A percentile compares a stretch with the other conserved stretches of the same genome.
Conservation (phyloP, 2,329 filamentous ascomycete species). For the Lecanosticta acicola region DNA sequence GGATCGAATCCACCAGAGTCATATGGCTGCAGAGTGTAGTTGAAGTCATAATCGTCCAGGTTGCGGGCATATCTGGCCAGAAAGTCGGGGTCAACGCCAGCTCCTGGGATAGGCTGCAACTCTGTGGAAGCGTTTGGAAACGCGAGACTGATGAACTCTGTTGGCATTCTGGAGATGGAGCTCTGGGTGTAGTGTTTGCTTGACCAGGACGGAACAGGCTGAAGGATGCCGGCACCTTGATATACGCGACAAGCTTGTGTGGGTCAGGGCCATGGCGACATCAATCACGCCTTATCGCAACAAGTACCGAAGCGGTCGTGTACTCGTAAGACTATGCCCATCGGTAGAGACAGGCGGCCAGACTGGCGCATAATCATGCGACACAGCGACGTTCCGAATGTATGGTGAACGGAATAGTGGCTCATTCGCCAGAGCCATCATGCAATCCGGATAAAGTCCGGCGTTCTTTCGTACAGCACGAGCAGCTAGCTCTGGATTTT, state of each 20-base stretch:
- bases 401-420: neutral
- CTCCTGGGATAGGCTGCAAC: constrained; percentile 48
- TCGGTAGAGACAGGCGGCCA: neutral
- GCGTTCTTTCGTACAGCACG: too few species aligned
- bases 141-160: constrained; percentile 55
- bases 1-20: constrained; percentile 52
- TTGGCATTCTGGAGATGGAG: constrained; percentile 17
- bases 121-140: constrained; percentile 55
- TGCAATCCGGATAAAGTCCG: neutral
- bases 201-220: too few species aligned
- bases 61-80: constrained; percentile 52
- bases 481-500: too few species aligned
- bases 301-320: neutral
- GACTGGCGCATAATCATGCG: neutral
- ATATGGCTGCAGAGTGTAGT: constrained; percentile 58
- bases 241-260: constrained; percentile 3
- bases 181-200: neutral
- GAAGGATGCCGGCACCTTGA: too few species aligned
- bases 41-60: constrained; percentile 56
- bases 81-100: constrained; percentile 51
- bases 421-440: too few species aligned
- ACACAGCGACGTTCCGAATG: too few species aligned
- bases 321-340: neutral
- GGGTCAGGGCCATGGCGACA: constrained; percentile 11
- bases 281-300: constrained; percentile 15